A percentile compares a stretch with the other conserved stretches of the same genome.
These are phyloP conservation scores for Discostella pseudostelligera DNA, from an alignment of 108 stramenopile species.

Conservation along the genomic window DNA sequence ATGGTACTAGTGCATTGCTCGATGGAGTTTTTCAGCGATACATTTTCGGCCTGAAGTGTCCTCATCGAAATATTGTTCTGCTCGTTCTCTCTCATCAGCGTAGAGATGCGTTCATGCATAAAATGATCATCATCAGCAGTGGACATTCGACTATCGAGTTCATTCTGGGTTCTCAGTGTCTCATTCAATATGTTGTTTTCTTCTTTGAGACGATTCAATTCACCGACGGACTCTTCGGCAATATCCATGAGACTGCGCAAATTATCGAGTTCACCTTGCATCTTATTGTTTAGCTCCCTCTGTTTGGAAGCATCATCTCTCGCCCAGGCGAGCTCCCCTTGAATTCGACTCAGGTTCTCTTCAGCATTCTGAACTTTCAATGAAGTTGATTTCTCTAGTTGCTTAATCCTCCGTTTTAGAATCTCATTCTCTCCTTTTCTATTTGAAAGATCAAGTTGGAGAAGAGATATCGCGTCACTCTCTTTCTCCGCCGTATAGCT, in stretches of 20 bases:
- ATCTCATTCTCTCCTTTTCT: conserved; percentile 25
- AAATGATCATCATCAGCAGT: conserved; percentile 28
- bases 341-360: conserved; percentile 17
- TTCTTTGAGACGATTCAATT: conserved; percentile 37
- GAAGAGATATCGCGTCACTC: conserved; percentile 9
- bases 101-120: conserved; percentile 35
- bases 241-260: conserved; percentile 41
- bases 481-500: conserved; percentile 12
- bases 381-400: conserved; percentile 31
- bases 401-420: conserved; percentile 18
- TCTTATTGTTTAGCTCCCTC: conserved; percentile 22
- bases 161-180: conserved; percentile 18
- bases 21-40: conserved; percentile 34
- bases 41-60: conserved; percentile 41
- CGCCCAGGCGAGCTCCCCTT: conserved; percentile 17
- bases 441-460: conserved; percentile 12
- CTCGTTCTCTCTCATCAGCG: conserved; percentile 45
- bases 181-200: conserved; percentile 30
- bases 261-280: conserved; percentile 37
- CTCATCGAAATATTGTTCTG: conserved; percentile 48
- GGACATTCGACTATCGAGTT: conserved; percentile 11
- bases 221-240: conserved; percentile 39
- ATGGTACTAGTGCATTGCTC: conserved; percentile 31
- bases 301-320: conserved; percentile 24
- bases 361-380: conserved; percentile 26